Percentiles rank a stretch among this genome's conserved stretches.
phyloP scores from a whole-genome alignment of 1,284 basidiomycete species.

The Ceratobasidium sp. region DNA sequence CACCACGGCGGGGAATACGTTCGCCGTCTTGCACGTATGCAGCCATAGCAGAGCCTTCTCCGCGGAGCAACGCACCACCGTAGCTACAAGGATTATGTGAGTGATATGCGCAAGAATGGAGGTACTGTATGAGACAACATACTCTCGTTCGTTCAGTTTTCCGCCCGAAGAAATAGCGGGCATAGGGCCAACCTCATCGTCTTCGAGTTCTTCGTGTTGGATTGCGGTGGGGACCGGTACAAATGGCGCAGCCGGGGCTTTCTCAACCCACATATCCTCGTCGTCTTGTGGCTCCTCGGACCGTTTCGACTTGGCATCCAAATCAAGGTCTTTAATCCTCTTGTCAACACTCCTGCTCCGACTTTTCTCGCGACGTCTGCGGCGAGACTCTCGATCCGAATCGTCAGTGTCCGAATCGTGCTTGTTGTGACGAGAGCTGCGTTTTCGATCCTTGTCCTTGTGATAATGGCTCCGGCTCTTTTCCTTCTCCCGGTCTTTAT shows the following conservation, averaged over 20 bases:
- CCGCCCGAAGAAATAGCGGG: constrained; percentile 58
- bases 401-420: constrained; percentile 43
- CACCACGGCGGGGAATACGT: constrained; percentile 96
- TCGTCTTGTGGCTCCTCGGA: constrained; percentile 49
- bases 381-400: constrained; percentile 47
- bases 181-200: constrained; percentile 64
- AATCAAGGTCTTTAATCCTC: constrained; percentile 51
- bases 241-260: constrained; percentile 54
- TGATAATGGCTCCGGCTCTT: constrained; percentile 52
- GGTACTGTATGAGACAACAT: background rate
- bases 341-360: constrained; percentile 44
- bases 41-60: constrained; percentile 97
- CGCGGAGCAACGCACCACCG: constrained; percentile 84
- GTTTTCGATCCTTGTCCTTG: constrained; percentile 44
- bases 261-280: constrained; percentile 75
- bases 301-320: constrained; percentile 51
- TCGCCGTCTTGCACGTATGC: constrained; percentile 87
- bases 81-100: constrained; percentile 52
- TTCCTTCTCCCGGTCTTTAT: constrained; percentile 63
- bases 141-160: constrained; percentile 74
- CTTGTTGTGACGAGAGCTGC: constrained; percentile 26
- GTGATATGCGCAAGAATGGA: background rate
- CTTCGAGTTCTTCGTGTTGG: constrained; percentile 50
- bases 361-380: constrained; percentile 44
- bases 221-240: constrained; percentile 43